Base-by-base conservation (phyloP, 2,329 filamentous ascomycete genomes). In the Neonectria hederae region DNA sequence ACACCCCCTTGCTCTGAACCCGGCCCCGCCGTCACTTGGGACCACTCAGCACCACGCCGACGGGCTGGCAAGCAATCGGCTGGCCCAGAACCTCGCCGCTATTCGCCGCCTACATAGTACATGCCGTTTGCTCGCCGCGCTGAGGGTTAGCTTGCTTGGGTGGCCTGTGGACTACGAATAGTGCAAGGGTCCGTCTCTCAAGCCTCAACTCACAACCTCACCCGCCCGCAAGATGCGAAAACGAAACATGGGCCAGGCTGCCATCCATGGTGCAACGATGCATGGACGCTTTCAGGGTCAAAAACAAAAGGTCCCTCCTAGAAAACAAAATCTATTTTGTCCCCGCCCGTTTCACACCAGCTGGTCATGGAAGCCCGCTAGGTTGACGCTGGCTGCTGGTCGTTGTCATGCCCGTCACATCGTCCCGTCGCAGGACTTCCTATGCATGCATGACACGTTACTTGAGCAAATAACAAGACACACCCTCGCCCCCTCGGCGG, bases 391-490 rank as follows among this genome's bases (percentile, higher is more conserved):
- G 7, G 38, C 38, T 42, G 38, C 10, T 42, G 38, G 17, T 19
- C 35, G 6, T 57, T 26, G 40, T 42, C 59, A 45, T 35, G 13
- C 43, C 52, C 32, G 30, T 46, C 54, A 48, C 21, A 19, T 48
- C 21, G 28, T 49, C 32, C 51, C 42, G 52, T 13, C 35, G 38
- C 38, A 19, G 17, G 17, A 17, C 22, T 17, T 19, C n/a, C n/a
- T n/a, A n/a, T n/a, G 19, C n/a, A 42, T 62, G 53, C 8, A 62
- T 62, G 59, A 62, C 56, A 62, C 59, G 59, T 62, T 62, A 62
- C 59, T 45, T 21, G 53, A 13, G 24, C 21, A 21, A 24, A 13
- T 10, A 46, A 5, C 14, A 45, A 26, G 17, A 40, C 21, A 28
- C 26, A 28, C 52, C 22, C 19, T 38, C 35, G 35, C 17, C 35